phyloP scores from a whole-genome alignment of 2,329 filamentous ascomycete genomes.

The Ophiostoma ips region DNA sequence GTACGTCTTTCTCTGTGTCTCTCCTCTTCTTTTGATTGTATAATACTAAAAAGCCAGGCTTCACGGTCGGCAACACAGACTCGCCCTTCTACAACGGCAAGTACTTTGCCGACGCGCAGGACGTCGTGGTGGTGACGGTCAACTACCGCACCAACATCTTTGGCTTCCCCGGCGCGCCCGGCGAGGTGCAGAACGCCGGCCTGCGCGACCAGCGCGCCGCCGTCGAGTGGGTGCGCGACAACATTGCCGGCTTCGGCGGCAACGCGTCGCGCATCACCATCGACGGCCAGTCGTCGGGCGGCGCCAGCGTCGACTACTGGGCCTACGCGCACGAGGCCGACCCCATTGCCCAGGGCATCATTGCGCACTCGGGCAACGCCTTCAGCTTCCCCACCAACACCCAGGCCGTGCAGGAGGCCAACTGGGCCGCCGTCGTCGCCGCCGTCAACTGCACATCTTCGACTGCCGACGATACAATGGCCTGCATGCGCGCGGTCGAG shows the following conservation, averaged over 20 bases:
- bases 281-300: slow-evolving; percentile 32
- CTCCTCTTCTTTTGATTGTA: too few relatives aligned
- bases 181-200: slow-evolving; percentile 26
- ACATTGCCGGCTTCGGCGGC: slow-evolving; percentile 33
- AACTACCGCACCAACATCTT: slow-evolving; percentile 33
- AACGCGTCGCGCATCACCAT: slow-evolving; percentile 26
- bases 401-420: slow-evolving; percentile 12
- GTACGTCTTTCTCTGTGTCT: too few relatives aligned
- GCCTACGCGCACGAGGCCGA: slow-evolving; percentile 34
- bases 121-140: slow-evolving; percentile 31
- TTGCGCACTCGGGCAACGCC: slow-evolving; percentile 31
- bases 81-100: slow-evolving; percentile 28
- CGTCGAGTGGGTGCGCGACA: slow-evolving; percentile 34
- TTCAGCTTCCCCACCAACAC: slow-evolving; percentile 31
- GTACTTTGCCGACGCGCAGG: slow-evolving; percentile 27
- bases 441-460: slow-evolving; percentile 24
- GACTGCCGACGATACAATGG: slow-evolving; percentile 17
- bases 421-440: slow-evolving; percentile 28
- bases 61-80: slow-evolving; percentile 20
- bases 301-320: slow-evolving; percentile 27
- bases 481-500: slow-evolving; percentile 24
- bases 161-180: slow-evolving; percentile 25
- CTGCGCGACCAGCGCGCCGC: slow-evolving; percentile 35
- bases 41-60: slow-evolving; percentile 13
- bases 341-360: slow-evolving; percentile 33